phyloP scores from a whole-genome alignment of 2,329 filamentous ascomycete species.

The Furcasterigmium furcatum region DNA sequence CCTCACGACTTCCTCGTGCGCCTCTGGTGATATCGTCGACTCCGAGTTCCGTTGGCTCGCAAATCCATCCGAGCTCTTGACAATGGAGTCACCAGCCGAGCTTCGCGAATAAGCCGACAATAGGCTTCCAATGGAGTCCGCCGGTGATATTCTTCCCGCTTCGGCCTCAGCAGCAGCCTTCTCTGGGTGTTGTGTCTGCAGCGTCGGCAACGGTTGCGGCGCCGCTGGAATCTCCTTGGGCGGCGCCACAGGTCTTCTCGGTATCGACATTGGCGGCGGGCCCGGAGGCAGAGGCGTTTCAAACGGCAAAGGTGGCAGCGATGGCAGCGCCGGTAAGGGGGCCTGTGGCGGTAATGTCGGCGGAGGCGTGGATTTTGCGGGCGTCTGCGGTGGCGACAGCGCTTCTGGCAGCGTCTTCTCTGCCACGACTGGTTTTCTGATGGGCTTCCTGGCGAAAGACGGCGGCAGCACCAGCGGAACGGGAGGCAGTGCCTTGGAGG shows the following conservation, averaged over 20 bases:
- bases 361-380: conserved; percentile 12
- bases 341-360: conserved; percentile 13
- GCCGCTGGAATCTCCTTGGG: neutral
- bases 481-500: conserved; percentile 12
- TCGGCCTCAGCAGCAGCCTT: neutral
- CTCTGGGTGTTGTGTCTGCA: conserved; percentile 2
- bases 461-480: conserved; percentile 10
- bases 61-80: conserved; percentile 37
- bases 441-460: conserved; percentile 1
- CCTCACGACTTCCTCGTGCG: neutral
- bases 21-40: conserved; percentile 8
- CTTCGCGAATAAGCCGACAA: conserved; percentile 52
- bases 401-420: conserved; percentile 4
- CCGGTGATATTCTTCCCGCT: conserved; percentile 27
- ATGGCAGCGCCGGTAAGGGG: conserved; percentile 7
- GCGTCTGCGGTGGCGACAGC: conserved; percentile 2
- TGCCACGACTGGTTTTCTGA: conserved; percentile 2
- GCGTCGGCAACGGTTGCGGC: conserved; percentile 8
- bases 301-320: conserved; percentile 16
- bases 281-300: conserved; percentile 24
- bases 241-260: conserved; percentile 27
- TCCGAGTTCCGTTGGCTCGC: conserved; percentile 17
- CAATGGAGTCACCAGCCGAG: conserved; percentile 36
- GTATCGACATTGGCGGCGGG: conserved; percentile 27
- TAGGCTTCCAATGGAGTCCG: conserved; percentile 50